Base-by-base conservation (phyloP, 139 green algal species). In the Picochlorum sp. region DNA sequence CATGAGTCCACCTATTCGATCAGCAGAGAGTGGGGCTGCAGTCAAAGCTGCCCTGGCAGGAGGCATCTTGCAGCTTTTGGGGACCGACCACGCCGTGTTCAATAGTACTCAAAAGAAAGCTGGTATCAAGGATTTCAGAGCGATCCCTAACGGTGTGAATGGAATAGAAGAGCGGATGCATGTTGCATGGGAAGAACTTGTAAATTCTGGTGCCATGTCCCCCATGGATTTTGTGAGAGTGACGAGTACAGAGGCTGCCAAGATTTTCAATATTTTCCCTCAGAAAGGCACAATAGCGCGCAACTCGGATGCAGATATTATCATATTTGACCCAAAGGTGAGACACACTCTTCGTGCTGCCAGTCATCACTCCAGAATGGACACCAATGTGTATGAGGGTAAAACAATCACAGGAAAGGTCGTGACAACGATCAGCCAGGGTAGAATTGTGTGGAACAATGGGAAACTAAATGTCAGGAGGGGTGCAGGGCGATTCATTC, bases 361-460 rank as follows among this genome's bases (percentile, higher is more conserved):
- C 0, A 85, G 57, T 2, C 84, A 95, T 70, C 87, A 96, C 66
- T 94, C 83, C 6, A 56, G 57, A 8, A 91, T 95, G 59, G 92
- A 98, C 75, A 92, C 85, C 3, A 98, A 95, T 64, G 76, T 98
- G 10, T 98, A 96, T 64, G 92, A 98, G 72, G 91, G 91, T 20
- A 77, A 76, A 65, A 18, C 18, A 0, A 65, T 90, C 11, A 63
- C 18, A 32, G 84, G 83, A 24, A 82, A 84, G 73, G 89, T 97
- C 38, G 67, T 84, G 7, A 79, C 69, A 7, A 97, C 91, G 4
- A 86, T 98, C 57, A 95, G 86, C 70, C 75, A 86, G 8, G 92
- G 92, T 4, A 78, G 79, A 2, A 37, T 98, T 24, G 86, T 95
- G 34, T 98, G 85, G 84, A 49, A 95, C 18, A 37, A 89, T 21